These are phyloP conservation scores for Trematosphaeria pertusa DNA, from an alignment of 2,329 filamentous ascomycete species.

Conservation along the genomic window DNA sequence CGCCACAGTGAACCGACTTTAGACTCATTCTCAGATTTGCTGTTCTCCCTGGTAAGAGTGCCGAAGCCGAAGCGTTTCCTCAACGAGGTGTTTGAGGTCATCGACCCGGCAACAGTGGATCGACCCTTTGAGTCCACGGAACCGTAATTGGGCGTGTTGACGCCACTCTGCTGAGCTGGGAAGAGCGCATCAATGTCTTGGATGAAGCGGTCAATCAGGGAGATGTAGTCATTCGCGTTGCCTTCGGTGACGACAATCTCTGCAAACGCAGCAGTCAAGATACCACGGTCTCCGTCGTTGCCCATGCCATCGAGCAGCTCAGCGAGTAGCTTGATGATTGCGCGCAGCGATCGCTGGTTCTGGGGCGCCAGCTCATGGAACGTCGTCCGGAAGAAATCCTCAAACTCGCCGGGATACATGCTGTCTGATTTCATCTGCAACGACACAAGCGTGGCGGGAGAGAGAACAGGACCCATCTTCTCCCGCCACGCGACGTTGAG, in stretches of 20 bases:
- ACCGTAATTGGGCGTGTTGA: conserved; percentile 60
- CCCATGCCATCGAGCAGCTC: conserved; percentile 88
- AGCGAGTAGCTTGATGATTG: conserved; percentile 83
- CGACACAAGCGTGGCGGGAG: conserved; percentile 71
- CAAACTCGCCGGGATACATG: conserved; percentile 74
- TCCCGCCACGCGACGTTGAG: conserved; percentile 86
- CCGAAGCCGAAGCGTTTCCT: conserved; percentile 85
- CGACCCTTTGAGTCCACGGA: conserved; percentile 65
- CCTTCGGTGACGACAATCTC: conserved; percentile 83
- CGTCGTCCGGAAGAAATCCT: conserved; percentile 63
- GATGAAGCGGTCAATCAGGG: conserved; percentile 84
- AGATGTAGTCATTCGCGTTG: conserved; percentile 82
- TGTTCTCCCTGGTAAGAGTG: conserved; percentile 76
- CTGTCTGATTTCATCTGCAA: conserved; percentile 72
- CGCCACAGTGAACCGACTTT: conserved; percentile 81
- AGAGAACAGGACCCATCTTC: conserved; percentile 84
- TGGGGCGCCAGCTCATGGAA: conserved; percentile 63
- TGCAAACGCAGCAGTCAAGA: conserved; percentile 85
- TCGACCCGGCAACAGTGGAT: conserved; percentile 72
- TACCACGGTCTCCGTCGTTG: conserved; percentile 89
- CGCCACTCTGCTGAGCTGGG: conserved; percentile 63
- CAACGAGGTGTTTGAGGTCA: conserved; percentile 88
- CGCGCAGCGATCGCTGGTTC: conserved; percentile 77
- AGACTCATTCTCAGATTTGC: conserved; percentile 73
- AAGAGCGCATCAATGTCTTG: conserved; percentile 92